These are phyloP conservation scores for Pyrenula aspistea DNA, from an alignment of 495 filamentous ascomycete species.

Conservation along the genomic window DNA sequence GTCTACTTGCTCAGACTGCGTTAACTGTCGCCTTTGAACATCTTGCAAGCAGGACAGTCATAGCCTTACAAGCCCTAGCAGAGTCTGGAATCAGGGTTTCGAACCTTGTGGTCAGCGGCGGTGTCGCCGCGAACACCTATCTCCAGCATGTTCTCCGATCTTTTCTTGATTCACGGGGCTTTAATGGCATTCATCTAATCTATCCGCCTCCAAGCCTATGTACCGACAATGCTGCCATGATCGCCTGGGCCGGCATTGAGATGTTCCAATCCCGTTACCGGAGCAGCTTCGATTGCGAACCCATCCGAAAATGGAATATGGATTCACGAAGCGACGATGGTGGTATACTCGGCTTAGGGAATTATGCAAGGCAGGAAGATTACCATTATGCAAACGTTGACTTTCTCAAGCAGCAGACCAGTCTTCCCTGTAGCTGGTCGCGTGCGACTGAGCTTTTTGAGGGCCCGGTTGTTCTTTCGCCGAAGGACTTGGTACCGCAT, in stretches of 20 bases:
- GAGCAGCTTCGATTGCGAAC: slow-evolving; percentile 42
- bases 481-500: neutral
- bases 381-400: neutral
- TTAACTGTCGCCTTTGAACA: slow-evolving; percentile 88
- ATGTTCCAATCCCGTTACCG: slow-evolving; percentile 76
- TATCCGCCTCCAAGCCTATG: slow-evolving; percentile 68
- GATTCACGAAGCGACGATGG: slow-evolving; percentile 41
- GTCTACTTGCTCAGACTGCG: slow-evolving; percentile 49
- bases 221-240: slow-evolving; percentile 97
- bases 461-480: neutral
- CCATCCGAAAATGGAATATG: slow-evolving; percentile 67
- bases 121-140: slow-evolving; percentile 76
- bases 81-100: slow-evolving; percentile 21
- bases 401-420: neutral
- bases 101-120: slow-evolving; percentile 74
- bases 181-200: slow-evolving; percentile 45
- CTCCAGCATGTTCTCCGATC: slow-evolving; percentile 53
- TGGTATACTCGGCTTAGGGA: slow-evolving; percentile 33
- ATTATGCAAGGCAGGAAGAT: slow-evolving; percentile 3
- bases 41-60: slow-evolving; percentile 56
- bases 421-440: neutral
- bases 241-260: slow-evolving; percentile 86
- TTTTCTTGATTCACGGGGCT: slow-evolving; percentile 52
- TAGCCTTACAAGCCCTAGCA: slow-evolving; percentile 43
- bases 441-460: neutral